These are phyloP conservation scores for Platanthera guangdongensis DNA, from an alignment of 106 monocot genomes.

Conservation along the genomic window DNA sequence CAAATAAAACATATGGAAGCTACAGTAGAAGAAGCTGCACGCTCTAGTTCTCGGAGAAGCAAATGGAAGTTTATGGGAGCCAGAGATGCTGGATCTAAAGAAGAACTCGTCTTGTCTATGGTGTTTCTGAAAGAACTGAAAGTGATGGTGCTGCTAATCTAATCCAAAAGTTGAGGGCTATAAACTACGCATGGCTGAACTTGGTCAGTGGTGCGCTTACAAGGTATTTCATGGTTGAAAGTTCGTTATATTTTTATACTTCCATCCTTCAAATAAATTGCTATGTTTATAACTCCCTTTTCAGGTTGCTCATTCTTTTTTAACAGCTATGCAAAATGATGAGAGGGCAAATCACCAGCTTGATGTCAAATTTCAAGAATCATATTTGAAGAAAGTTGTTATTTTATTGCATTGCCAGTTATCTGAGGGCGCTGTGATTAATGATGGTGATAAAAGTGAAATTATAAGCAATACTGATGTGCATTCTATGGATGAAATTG, in stretches of 20 bases:
- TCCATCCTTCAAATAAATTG: constrained; percentile 8
- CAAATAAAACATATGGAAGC: constrained; percentile 84
- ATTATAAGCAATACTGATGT: constrained; percentile 16
- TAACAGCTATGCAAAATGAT: constrained; percentile 90
- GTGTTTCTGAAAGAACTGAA: constrained; percentile 97
- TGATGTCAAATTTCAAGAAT: constrained; percentile 97
- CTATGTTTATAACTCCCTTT: constrained; percentile 5
- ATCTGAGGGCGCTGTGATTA: constrained; percentile 72
- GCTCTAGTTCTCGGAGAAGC: constrained; percentile 79
- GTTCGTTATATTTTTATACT: neutral
- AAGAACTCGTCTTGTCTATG: constrained; percentile 95
- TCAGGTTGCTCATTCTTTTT: constrained; percentile 92
- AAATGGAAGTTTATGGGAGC: constrained; percentile 99
- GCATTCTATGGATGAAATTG: constrained; percentile 48
- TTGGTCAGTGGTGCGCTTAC: constrained; percentile 98
- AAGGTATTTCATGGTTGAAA: constrained; percentile 44
- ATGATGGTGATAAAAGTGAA: constrained; percentile 13
- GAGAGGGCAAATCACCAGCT: constrained; percentile 93
- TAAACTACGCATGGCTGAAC: constrained; percentile 93
- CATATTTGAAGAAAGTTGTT: constrained; percentile 80
- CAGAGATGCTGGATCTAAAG: constrained; percentile 94
- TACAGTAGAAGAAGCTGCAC: constrained; percentile 79
- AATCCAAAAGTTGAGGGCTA: constrained; percentile 87
- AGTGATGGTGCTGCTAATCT: constrained; percentile 99
- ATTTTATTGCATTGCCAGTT: constrained; percentile 78